Evolutionary conservation across 345 rosid species (phyloP).

Genomic region (Gossypium rotundifolium): DNA sequence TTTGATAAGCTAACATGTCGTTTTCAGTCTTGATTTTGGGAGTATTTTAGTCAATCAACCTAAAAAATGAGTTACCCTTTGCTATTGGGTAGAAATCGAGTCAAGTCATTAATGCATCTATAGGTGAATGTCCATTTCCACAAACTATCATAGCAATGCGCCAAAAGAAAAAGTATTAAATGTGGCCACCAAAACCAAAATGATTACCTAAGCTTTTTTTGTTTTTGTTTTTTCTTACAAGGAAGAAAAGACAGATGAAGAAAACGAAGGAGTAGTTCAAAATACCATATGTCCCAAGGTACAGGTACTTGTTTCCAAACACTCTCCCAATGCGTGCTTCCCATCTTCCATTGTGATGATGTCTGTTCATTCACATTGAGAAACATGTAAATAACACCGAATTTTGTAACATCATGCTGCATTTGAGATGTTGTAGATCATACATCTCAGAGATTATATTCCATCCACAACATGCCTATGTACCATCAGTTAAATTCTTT

Average conservation of each 20-base stretch:
- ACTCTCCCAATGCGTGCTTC: conserved; percentile 75
- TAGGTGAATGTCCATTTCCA: background rate
- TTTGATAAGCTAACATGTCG: background rate
- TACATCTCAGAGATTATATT: background rate
- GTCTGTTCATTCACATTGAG: conserved; percentile 26
- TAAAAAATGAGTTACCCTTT: background rate
- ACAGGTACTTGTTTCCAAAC: conserved; percentile 68
- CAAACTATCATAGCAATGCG: background rate
- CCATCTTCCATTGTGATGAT: conserved; percentile 82
- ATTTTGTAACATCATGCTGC: background rate
- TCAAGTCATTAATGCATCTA: background rate
- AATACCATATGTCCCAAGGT: conserved; percentile 64
- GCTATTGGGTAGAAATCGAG: background rate
- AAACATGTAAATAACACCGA: background rate
- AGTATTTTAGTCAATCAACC: background rate
- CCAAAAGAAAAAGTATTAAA: background rate
- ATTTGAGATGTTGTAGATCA: background rate
- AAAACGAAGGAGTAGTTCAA: background rate
- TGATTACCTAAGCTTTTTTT: background rate
- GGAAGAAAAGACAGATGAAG: background rate
- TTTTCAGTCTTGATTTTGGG: background rate
- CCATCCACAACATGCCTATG: too few species aligned
- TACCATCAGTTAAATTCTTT: too few species aligned
- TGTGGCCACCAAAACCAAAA: background rate
- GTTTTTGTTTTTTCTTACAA: background rate